Conservation (phyloP, 73 alveolate species). For the Durusdinium trenchii region DNA sequence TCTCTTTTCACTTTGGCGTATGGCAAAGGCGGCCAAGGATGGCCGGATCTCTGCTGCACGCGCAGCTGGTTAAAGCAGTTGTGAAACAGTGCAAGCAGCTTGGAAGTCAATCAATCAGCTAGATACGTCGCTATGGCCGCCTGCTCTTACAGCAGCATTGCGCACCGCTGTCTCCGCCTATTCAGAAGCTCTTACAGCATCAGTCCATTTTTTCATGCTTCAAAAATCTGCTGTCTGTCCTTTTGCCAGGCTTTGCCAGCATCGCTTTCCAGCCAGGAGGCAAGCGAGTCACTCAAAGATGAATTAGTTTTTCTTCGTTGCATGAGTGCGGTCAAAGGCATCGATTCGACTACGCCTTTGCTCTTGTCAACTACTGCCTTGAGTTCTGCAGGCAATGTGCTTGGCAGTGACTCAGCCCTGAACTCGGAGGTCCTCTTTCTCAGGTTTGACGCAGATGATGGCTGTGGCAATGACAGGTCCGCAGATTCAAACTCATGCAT, state of each 20-base stretch:
- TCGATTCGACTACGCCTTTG: background rate
- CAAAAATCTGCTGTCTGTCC: background rate
- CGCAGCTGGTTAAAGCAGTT: too few species aligned
- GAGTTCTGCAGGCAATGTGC: background rate
- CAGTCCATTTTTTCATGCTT: too few species aligned
- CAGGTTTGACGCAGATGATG: background rate
- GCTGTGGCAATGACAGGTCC: background rate
- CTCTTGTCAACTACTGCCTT: background rate
- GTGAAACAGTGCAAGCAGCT: too few species aligned
- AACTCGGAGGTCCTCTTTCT: background rate
- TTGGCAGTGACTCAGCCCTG: background rate
- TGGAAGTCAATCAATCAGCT: too few species aligned
- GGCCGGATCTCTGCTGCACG: too few species aligned
- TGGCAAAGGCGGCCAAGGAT: too few species aligned
- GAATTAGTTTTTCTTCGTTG: background rate
- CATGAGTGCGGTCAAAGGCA: background rate
- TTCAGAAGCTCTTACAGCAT: too few species aligned
- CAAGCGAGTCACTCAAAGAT: background rate
- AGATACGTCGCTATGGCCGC: too few species aligned
- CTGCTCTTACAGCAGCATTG: too few species aligned
- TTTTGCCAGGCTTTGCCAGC: conserved; percentile 29
- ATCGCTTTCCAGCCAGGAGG: background rate
- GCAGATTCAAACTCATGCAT: background rate
- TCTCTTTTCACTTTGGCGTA: too few species aligned
- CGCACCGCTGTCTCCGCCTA: too few species aligned